Conservation (phyloP, 2,329 filamentous ascomycete genomes). For the Didymella glomerata region DNA sequence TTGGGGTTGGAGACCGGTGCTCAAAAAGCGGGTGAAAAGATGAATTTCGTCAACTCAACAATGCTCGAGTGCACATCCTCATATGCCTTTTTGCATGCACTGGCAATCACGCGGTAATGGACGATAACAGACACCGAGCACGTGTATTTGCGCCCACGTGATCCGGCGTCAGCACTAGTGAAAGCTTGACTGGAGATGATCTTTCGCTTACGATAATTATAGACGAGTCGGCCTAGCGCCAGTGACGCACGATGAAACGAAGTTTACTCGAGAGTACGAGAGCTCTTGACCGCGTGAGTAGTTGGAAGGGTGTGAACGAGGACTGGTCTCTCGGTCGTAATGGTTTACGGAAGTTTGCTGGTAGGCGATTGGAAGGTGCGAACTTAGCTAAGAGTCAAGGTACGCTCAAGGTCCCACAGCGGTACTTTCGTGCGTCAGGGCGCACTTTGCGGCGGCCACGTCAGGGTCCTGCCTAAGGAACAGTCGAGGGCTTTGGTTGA, state of each 20-base stretch:
- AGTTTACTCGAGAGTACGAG: conserved; percentile 1
- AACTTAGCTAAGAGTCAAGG: conserved; percentile 25
- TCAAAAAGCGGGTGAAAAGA: not conserved
- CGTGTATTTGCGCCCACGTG: conserved; percentile 4
- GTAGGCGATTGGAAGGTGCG: conserved; percentile 8
- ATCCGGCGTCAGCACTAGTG: conserved; percentile 2
- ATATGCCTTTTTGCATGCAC: conserved; percentile 4
- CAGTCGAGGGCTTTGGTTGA: conserved; percentile 17
- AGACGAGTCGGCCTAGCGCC: conserved; percentile 21
- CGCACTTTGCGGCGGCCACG: conserved; percentile 28
- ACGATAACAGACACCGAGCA: conserved; percentile 5
- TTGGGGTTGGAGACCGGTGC: not conserved
- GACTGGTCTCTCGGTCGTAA: not conserved
- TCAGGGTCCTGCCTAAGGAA: conserved; percentile 23
- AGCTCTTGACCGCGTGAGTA: not conserved
- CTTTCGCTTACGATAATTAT: conserved; percentile 30
- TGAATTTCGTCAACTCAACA: not conserved
- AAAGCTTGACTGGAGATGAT: conserved; percentile 19
- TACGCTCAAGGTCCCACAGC: conserved; percentile 17
- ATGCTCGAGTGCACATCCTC: conserved; percentile 1
- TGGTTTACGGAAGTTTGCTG: conserved; percentile 1
- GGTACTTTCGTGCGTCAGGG: conserved; percentile 21
- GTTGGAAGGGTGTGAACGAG: not conserved
- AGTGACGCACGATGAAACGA: conserved; percentile 28
- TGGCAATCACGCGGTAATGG: conserved; percentile 20